Base-by-base conservation (phyloP, 2,329 filamentous ascomycete species). In the Blastomyces gilchristii region DNA sequence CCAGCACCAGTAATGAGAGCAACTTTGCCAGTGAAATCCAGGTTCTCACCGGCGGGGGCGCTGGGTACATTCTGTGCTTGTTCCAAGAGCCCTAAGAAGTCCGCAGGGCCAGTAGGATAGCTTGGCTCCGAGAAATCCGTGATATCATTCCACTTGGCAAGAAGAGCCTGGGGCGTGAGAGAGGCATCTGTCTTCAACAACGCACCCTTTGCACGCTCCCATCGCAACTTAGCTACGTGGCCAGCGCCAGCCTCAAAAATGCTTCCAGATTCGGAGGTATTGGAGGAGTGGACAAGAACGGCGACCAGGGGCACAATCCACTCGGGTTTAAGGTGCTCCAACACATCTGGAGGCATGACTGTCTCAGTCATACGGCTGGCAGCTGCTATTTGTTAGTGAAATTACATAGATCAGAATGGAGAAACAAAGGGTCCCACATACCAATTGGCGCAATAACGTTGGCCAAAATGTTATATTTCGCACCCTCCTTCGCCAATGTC, bases 231-330 rank as follows among this genome's bases (percentile, higher is more conserved):
- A 69, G 93, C 90, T 64, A 95, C 80, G 78, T 96, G 91, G 63
- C 93, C 94, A 73, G 90, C 94, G 65, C 94, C 94, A 68, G 89
- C 90, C 79, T 97, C 94, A 76, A 92, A 97, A 75, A 97, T 96
- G 65, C 86, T 82, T 67, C 94, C 94, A 57, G 84, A 93, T 82
- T 97, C 93, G 58, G 79, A 77, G 8, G 83, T 87, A 81, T 94
- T 95, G 71, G 85, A 90, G 73, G 89, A 86, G 83, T 97, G 92
- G 53, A 89, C 89, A 60, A 99, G 82, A 63, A 89, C 87, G 60
- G 91, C 93, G 41, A 97, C 94, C 52, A 97, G 81, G 45, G 94
- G 94, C 57, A 97, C 91, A 65, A 97, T 87, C 91, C 91, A 97
- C 66, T 96, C 91, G 57, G 94, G 94, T 81, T 89, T 91, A 67